Conservation (phyloP, 2,329 filamentous ascomycete species). For the Aspergillus carbonarius region DNA sequence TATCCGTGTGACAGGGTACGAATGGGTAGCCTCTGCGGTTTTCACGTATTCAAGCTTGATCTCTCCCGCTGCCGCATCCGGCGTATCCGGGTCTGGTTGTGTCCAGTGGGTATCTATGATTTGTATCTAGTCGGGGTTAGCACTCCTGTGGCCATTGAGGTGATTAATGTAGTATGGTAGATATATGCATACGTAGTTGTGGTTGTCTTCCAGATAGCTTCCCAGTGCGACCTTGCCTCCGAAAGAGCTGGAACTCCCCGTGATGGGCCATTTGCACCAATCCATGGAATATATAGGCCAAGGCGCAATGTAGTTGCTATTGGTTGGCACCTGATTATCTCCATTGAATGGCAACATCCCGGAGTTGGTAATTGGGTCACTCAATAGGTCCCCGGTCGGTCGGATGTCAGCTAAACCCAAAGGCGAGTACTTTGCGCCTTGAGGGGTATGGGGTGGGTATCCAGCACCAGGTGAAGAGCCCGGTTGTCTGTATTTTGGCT, state of each 20-base stretch:
- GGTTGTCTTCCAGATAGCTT: slow-evolving; percentile 95
- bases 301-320: slow-evolving; percentile 89
- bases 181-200: slow-evolving; percentile 78
- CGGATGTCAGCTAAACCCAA: slow-evolving; percentile 90
- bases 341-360: slow-evolving; percentile 58
- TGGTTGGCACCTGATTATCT: slow-evolving; percentile 64
- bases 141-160: slow-evolving; percentile 5
- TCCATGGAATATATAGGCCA: slow-evolving; percentile 97
- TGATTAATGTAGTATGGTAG: not conserved
- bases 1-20: slow-evolving; percentile 92
- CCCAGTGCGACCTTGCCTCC: slow-evolving; percentile 92
- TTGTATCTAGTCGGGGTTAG: slow-evolving; percentile 69
- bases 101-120: slow-evolving; percentile 85
- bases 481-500: slow-evolving; percentile 63
- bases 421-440: slow-evolving; percentile 73
- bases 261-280: slow-evolving; percentile 97
- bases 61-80: slow-evolving; percentile 66
- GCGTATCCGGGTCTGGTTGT: slow-evolving; percentile 67
- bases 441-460: slow-evolving; percentile 54
- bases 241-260: slow-evolving; percentile 58
- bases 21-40: slow-evolving; percentile 93
- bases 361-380: slow-evolving; percentile 66
- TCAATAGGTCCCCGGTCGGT: slow-evolving; percentile 76
- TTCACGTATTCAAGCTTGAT: slow-evolving; percentile 78
- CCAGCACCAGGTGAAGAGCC: slow-evolving; percentile 46